A percentile compares a stretch with the other conserved stretches of the same genome.
Evolutionary conservation across 768 basidiomycete species (phyloP).

Genomic region (Suillus luteus): DNA sequence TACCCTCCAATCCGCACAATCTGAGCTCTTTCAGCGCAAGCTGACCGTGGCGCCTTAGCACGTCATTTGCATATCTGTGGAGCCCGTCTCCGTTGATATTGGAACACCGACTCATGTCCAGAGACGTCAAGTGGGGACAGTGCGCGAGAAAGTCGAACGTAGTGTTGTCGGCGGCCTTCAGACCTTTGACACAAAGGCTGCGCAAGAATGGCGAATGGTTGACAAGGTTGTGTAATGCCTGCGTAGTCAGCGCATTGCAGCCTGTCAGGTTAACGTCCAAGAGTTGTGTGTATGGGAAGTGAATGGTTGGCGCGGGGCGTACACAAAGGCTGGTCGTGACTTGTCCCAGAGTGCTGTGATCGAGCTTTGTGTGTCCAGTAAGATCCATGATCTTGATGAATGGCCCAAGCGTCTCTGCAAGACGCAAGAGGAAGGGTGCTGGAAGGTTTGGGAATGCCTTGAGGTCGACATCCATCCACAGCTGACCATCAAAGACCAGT

Average conservation of each 20-base stretch:
- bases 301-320: conserved; percentile 29
- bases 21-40: conserved; percentile 63
- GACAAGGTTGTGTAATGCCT: conserved; percentile 70
- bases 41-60: conserved; percentile 46
- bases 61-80: conserved; percentile 45
- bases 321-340: conserved; percentile 58
- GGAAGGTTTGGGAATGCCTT: conserved; percentile 61
- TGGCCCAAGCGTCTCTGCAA: conserved; percentile 58
- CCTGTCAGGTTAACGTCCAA: conserved; percentile 72
- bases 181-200: conserved; percentile 64
- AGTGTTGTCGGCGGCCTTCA: conserved; percentile 67
- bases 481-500: conserved; percentile 81
- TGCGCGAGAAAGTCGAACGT: conserved; percentile 70
- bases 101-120: conserved; percentile 74
- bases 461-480: conserved; percentile 75
- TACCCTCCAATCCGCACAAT: conserved; percentile 64
- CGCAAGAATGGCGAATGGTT: conserved; percentile 61
- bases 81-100: conserved; percentile 71
- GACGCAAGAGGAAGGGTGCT: conserved; percentile 47
- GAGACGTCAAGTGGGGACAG: conserved; percentile 53
- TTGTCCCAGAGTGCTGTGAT: conserved; percentile 49
- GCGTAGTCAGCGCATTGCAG: conserved; percentile 64
- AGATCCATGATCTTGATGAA: conserved; percentile 67
- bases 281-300: conserved; percentile 61
- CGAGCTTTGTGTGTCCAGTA: conserved; percentile 57